Conservation (phyloP, 2,329 filamentous ascomycete species). For the Parascedosporium putredinis region DNA sequence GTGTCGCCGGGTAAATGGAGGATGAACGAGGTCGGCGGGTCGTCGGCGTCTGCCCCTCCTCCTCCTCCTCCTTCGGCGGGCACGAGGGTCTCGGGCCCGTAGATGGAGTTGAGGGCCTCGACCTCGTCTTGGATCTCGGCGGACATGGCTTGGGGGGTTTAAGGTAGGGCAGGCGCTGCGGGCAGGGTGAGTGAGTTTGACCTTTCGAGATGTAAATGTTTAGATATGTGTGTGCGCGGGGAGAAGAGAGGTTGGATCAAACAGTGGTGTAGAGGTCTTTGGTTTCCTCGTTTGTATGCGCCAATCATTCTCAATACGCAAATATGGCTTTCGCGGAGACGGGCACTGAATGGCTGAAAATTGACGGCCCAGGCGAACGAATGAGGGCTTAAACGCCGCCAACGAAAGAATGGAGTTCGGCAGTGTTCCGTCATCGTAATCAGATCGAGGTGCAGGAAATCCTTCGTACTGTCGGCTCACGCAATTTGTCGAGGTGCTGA, state of each 20-base stretch:
- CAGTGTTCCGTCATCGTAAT: too few relatives aligned
- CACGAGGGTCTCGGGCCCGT: conserved; percentile 55
- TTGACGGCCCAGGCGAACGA: too few relatives aligned
- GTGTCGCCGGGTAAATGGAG: conserved; percentile 58
- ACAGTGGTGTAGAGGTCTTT: too few relatives aligned
- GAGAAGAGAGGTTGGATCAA: too few relatives aligned
- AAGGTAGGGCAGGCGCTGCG: background rate
- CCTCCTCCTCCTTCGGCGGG: conserved; percentile 28
- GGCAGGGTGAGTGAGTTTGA: background rate
- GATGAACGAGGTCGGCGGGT: conserved; percentile 36
- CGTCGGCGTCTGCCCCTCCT: too few relatives aligned
- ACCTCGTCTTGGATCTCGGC: conserved; percentile 62
- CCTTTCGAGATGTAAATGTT: too few relatives aligned
- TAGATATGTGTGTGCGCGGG: too few relatives aligned
- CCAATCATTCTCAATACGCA: too few relatives aligned
- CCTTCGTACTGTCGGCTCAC: conserved; percentile 6
- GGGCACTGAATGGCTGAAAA: too few relatives aligned
- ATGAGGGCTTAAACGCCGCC: background rate
- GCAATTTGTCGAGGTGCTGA: too few relatives aligned
- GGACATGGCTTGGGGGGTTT: conserved; percentile 31
- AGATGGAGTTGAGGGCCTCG: conserved; percentile 77
- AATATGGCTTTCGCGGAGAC: too few relatives aligned
- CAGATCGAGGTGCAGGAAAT: background rate
- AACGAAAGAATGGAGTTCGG: background rate
- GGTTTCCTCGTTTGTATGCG: too few relatives aligned